Evolutionary conservation across 306 rosid species (phyloP).

Genomic region (Rosa persica): DNA sequence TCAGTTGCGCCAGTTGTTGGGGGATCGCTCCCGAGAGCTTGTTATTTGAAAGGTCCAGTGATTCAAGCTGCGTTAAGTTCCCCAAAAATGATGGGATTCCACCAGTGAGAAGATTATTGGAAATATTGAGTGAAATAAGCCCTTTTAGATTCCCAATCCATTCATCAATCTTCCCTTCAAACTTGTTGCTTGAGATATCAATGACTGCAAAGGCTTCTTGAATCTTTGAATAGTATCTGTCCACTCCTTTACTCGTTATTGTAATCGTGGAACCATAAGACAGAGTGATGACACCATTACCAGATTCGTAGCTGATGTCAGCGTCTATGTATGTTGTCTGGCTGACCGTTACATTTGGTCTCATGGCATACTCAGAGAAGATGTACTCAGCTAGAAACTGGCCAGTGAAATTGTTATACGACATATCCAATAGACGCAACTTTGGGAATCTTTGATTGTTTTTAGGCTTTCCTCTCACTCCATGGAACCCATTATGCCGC

Average conservation of each 20-base stretch:
- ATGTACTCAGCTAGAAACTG: not conserved
- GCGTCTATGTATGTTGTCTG: not conserved
- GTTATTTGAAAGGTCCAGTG: not conserved
- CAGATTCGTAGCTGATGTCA: fast-evolving
- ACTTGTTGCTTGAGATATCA: not conserved
- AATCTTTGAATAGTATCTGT: not conserved
- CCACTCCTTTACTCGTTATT: not conserved
- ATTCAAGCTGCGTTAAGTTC: not conserved
- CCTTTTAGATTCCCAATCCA: not conserved
- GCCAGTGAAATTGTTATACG: not conserved
- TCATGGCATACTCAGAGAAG: not conserved
- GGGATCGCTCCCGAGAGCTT: not conserved
- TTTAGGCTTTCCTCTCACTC: not conserved
- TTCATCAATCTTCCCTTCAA: not conserved
- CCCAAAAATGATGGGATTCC: not conserved
- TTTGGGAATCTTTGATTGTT: not conserved
- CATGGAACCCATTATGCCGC: not conserved
- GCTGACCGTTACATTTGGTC: not conserved
- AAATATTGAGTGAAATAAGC: not conserved
- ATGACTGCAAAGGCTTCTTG: not conserved
- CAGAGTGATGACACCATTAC: not conserved
- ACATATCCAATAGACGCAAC: not conserved
- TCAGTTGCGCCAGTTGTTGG: not conserved
- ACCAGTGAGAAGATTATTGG: not conserved
- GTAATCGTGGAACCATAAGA: not conserved